Evolutionary conservation across 2,329 filamentous ascomycete genomes (phyloP).

Genomic region (Daldinia sp.): DNA sequence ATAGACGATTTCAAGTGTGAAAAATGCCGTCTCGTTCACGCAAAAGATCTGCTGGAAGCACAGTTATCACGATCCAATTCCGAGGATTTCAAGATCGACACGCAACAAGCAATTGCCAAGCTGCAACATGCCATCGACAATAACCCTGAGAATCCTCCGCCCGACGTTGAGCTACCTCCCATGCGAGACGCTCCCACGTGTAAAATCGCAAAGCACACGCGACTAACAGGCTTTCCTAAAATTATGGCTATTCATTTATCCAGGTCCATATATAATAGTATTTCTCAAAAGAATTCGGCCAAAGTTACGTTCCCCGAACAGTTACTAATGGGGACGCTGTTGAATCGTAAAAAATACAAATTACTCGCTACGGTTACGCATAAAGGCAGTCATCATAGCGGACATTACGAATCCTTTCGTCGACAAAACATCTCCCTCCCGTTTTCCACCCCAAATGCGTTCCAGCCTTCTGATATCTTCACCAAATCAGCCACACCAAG

Average conservation of each 20-base stretch:
- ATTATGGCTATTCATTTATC: conserved; percentile 92
- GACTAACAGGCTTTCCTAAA: conserved; percentile 87
- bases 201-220: conserved; percentile 85
- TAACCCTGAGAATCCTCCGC: conserved; percentile 80
- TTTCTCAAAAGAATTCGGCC: conserved; percentile 90
- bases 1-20: conserved; percentile 98
- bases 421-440: conserved; percentile 82
- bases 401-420: conserved; percentile 96
- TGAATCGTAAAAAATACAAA: conserved; percentile 81
- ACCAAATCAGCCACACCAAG: conserved; percentile 66
- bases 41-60: conserved; percentile 68
- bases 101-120: conserved; percentile 68
- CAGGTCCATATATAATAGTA: conserved; percentile 86
- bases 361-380: conserved; percentile 90
- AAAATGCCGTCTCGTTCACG: conserved; percentile 86
- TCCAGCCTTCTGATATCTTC: conserved; percentile 78
- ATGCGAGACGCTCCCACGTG: conserved; percentile 78
- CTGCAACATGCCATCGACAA: conserved; percentile 75
- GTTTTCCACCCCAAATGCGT: conserved; percentile 82
- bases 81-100: conserved; percentile 57
- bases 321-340: conserved; percentile 81
- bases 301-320: conserved; percentile 92
- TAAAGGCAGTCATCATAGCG: conserved; percentile 93
- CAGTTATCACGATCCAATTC: conserved; percentile 66
- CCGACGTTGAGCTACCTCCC: conserved; percentile 78